phyloP scores from a whole-genome alignment of 441 rosid species.

The Macaranga tanarius region DNA sequence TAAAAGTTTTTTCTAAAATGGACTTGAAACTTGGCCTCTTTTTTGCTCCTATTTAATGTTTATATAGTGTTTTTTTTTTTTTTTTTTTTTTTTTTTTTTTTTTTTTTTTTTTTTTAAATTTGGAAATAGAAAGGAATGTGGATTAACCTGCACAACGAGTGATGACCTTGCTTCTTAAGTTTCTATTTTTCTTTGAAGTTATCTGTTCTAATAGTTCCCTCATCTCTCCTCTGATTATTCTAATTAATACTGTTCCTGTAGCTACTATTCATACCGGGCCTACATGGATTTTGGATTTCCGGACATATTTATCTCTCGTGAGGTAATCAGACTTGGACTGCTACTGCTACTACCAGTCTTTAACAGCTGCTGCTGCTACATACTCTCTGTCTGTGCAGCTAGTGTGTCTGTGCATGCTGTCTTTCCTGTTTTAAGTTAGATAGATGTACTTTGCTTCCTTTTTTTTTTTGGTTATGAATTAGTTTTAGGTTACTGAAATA shows the following conservation, averaged over 20 bases:
- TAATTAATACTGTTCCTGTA: slow-evolving; percentile 33
- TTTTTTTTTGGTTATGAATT: background rate
- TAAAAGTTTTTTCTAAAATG: background rate
- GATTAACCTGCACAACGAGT: background rate
- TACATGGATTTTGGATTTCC: slow-evolving; percentile 83
- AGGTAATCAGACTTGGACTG: slow-evolving; percentile 48
- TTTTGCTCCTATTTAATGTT: background rate
- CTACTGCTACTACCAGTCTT: background rate
- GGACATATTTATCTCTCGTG: slow-evolving; percentile 87
- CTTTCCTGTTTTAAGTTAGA: background rate
- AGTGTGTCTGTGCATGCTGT: background rate
- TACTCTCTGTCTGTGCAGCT: background rate
- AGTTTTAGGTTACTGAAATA: too few relatives aligned
- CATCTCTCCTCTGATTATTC: background rate
- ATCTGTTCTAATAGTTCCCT: slow-evolving; percentile 4
- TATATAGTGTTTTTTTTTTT: too few relatives aligned
- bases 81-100: too few relatives aligned
- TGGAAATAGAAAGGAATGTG: background rate
- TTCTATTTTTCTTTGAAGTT: background rate
- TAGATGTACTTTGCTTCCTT: background rate
- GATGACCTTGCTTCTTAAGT: background rate
- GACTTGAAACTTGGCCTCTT: background rate
- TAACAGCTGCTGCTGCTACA: background rate
- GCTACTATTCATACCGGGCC: slow-evolving; percentile 87
- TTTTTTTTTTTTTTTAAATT: background rate